Evolutionary conservation across 140 eudicot genomes (phyloP).

Genomic region (Bidens hawaiensis): DNA sequence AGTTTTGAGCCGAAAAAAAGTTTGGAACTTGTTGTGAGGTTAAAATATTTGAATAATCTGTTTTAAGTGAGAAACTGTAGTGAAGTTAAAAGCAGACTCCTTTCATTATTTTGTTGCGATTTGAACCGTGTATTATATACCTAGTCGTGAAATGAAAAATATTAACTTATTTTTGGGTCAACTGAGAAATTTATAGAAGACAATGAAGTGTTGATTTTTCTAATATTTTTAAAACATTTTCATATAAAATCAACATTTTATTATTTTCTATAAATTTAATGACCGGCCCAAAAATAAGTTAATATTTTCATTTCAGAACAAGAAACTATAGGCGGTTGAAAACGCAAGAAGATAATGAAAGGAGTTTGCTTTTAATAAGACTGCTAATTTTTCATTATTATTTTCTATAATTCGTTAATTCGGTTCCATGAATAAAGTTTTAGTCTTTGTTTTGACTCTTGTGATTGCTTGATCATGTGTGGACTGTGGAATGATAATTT

Average conservation of each 20-base stretch:
- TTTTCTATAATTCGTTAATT: background rate
- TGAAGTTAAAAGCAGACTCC: background rate
- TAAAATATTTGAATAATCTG: too few relatives aligned
- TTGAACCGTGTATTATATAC: background rate
- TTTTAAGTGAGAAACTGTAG: too few relatives aligned
- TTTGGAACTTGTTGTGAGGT: background rate
- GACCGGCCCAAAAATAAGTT: too few relatives aligned
- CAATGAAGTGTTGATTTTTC: background rate
- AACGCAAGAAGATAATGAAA: too few relatives aligned
- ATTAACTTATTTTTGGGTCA: too few relatives aligned
- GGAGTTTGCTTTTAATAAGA: background rate
- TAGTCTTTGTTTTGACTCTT: constrained; percentile 4
- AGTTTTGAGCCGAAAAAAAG: background rate
- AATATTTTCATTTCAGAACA: too few relatives aligned
- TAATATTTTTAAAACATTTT: background rate
- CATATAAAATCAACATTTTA: too few relatives aligned
- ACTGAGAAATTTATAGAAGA: background rate
- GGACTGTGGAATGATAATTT: background rate
- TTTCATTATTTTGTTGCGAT: background rate
- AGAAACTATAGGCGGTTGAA: too few relatives aligned
- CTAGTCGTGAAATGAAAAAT: background rate
- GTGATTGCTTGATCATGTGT: too few relatives aligned
- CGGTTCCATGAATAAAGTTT: background rate
- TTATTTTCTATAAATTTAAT: too few relatives aligned
- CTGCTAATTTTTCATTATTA: background rate